Evolutionary conservation across 305 asterid genomes (phyloP).

Genomic region (Fraxinus latifolia): DNA sequence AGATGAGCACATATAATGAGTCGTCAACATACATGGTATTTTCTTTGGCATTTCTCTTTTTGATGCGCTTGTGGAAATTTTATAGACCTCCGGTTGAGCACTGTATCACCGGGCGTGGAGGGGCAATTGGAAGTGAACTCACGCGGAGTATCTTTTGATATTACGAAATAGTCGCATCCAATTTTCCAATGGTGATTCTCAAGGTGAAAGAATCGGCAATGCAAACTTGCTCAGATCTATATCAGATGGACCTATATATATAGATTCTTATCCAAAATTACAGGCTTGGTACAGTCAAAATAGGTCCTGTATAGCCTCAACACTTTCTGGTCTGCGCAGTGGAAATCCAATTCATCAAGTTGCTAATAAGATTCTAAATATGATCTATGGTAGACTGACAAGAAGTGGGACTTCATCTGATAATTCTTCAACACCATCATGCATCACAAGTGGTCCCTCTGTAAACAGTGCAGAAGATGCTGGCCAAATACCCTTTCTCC

Average conservation of each 20-base stretch:
- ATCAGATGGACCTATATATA: slow-evolving; percentile 22
- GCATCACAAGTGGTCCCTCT: slow-evolving; percentile 14
- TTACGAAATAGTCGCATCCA: slow-evolving; percentile 27
- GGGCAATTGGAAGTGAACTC: slow-evolving; percentile 27
- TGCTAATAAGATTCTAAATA: slow-evolving; percentile 23
- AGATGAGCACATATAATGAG: slow-evolving; percentile 9
- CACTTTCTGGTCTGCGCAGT: slow-evolving; percentile 28
- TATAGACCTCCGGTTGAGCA: slow-evolving; percentile 29
- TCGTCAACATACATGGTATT: slow-evolving; percentile 23
- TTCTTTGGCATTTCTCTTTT: slow-evolving; percentile 30
- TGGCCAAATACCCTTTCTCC: slow-evolving; percentile 18
- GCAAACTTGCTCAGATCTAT: background rate
- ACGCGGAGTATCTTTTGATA: slow-evolving; percentile 30
- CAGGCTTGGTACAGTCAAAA: slow-evolving; percentile 27
- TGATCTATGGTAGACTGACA: slow-evolving; percentile 22
- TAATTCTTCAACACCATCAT: slow-evolving; percentile 15
- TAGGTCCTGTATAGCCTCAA: slow-evolving; percentile 32
- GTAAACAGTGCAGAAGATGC: slow-evolving; percentile 22
- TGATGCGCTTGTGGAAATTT: slow-evolving; percentile 30
- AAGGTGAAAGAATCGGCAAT: background rate
- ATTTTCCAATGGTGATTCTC: slow-evolving; percentile 9
- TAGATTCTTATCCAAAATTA: slow-evolving; percentile 32
- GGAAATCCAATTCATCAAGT: slow-evolving; percentile 31
- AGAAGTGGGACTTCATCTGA: slow-evolving; percentile 18
- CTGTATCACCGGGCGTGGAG: slow-evolving; percentile 17